Base-by-base conservation (phyloP, 805 yeast genomes). In the Candida insectalens region DNA sequence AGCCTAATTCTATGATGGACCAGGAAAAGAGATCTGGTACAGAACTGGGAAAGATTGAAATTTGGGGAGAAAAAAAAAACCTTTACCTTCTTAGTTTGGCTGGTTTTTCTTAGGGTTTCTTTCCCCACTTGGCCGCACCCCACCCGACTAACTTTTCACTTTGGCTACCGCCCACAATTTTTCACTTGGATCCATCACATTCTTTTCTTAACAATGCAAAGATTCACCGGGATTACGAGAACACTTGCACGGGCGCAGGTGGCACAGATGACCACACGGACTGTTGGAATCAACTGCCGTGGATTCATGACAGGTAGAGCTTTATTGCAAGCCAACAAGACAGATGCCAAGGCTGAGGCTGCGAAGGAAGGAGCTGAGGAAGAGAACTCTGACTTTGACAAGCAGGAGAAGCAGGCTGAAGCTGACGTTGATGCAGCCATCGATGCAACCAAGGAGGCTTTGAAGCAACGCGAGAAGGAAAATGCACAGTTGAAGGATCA, bases 401-500 rank as follows among this genome's bases (percentile, higher is more conserved):
- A 39, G 29, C 38, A 37, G 25, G 38, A 14, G 19, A 35, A 34
- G 19, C 39, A 38, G 20, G 25, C 32, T 7, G 37, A 42, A 5
- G 40, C 37, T 20, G 28, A 32, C 14, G 26, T 51, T 28, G 57
- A 45, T 37, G 48, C 45, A 38, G 58, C 53, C 44, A 45, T 52
- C n/a, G 46, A 47, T 10, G 67, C 64, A 36, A 49, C 78, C 41
- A 64, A 71, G 50, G 62, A 59, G 19, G 75, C 80, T 53, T 62
- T 74, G 42, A 69, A 59, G 23, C 65, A 66, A 36, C 83, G 77
- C 53, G 78, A 71, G 47, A 77, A 75, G 51, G 95, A 87, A 42
- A 65, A 69, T 43, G 87, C 87, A 18, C 85, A 81, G 46, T 64
- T 82, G 63, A 87, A 84, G 59, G 94, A 85, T 57, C 76, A 78